Percentiles rank a stretch among this genome's conserved stretches.
phyloP scores from a whole-genome alignment of 2,329 filamentous ascomycete genomes.

The Ophiostoma sp. region DNA sequence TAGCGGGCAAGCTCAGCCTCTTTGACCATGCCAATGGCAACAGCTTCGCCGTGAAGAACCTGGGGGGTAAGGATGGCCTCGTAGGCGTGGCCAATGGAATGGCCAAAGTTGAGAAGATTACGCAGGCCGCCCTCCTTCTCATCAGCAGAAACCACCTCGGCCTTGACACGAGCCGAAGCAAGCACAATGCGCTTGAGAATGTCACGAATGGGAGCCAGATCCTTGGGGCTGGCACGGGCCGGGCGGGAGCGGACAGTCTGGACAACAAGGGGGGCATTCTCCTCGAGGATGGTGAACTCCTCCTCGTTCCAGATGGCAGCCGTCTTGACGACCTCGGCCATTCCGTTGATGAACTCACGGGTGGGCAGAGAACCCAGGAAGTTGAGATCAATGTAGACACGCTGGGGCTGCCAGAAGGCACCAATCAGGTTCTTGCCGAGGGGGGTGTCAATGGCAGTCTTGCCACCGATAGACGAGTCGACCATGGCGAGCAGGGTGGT shows the following conservation, averaged over 20 bases:
- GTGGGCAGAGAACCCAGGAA: slow-evolving; percentile 88
- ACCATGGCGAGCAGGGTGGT: slow-evolving; percentile 96
- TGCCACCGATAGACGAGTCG: slow-evolving; percentile 95
- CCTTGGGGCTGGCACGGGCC: slow-evolving; percentile 39
- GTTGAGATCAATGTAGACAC: slow-evolving; percentile 88
- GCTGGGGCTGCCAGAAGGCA: slow-evolving; percentile 90
- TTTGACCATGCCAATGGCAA: slow-evolving; percentile 97
- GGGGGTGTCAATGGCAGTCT: slow-evolving; percentile 95
- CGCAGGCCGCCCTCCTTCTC: slow-evolving; percentile 90
- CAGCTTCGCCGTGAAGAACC: slow-evolving; percentile 89
- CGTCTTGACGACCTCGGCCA: slow-evolving; percentile 98
- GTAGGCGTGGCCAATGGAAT: slow-evolving; percentile 95
- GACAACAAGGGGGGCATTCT: slow-evolving; percentile 72
- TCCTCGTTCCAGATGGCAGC: slow-evolving; percentile 90
- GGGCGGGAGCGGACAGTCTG: slow-evolving; percentile 58
- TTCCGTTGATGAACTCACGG: slow-evolving; percentile 94
- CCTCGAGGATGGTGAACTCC: slow-evolving; percentile 79
- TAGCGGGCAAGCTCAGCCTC: slow-evolving; percentile 91
- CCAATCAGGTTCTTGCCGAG: slow-evolving; percentile 95
- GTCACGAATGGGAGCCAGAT: slow-evolving; percentile 65
- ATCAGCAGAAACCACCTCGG: slow-evolving; percentile 87
- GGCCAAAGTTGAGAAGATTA: slow-evolving; percentile 94
- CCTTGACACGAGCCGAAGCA: slow-evolving; percentile 88
- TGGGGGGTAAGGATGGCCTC: slow-evolving; percentile 95
- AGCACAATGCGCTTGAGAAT: slow-evolving; percentile 75